Percentiles rank a stretch among this genome's conserved stretches.
phyloP scores from a whole-genome alignment of 1,284 basidiomycete species.

The Cerioporus squamosus region DNA sequence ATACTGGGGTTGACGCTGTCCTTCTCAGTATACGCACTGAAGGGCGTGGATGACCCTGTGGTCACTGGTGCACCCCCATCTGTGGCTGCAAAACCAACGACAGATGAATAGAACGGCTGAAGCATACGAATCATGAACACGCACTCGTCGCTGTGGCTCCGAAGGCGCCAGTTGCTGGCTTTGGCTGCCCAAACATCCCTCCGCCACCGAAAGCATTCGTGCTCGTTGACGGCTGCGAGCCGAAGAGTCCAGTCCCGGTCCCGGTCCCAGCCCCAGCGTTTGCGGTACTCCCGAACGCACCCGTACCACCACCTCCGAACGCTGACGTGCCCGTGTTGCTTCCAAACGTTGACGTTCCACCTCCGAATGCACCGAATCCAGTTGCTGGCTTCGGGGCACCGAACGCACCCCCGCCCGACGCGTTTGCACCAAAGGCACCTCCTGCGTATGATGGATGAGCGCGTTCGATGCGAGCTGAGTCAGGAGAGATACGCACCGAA shows the following conservation, averaged over 20 bases:
- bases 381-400: constrained; percentile 65
- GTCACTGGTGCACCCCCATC: constrained; percentile 53
- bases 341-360: constrained; percentile 45
- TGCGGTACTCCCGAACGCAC: constrained; percentile 28
- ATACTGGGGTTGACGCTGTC: constrained; percentile 47
- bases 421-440: constrained; percentile 34
- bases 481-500: constrained; percentile 59
- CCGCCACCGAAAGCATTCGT: constrained; percentile 34
- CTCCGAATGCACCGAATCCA: constrained; percentile 73
- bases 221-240: constrained; percentile 29
- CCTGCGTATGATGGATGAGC: constrained; percentile 40
- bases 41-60: constrained; percentile 66
- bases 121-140: not conserved
- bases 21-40: constrained; percentile 59
- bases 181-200: constrained; percentile 46
- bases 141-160: constrained; percentile 41
- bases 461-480: not conserved
- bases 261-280: constrained; percentile 19
- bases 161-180: constrained; percentile 50
- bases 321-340: constrained; percentile 43
- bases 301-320: constrained; percentile 38
- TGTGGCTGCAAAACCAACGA: not conserved
- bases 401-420: constrained; percentile 53
- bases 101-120: not conserved
- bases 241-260: constrained; percentile 23